These are phyloP conservation scores for Penicillium psychrosexuale DNA, from an alignment of 2,329 filamentous ascomycete genomes.

Conservation along the genomic window DNA sequence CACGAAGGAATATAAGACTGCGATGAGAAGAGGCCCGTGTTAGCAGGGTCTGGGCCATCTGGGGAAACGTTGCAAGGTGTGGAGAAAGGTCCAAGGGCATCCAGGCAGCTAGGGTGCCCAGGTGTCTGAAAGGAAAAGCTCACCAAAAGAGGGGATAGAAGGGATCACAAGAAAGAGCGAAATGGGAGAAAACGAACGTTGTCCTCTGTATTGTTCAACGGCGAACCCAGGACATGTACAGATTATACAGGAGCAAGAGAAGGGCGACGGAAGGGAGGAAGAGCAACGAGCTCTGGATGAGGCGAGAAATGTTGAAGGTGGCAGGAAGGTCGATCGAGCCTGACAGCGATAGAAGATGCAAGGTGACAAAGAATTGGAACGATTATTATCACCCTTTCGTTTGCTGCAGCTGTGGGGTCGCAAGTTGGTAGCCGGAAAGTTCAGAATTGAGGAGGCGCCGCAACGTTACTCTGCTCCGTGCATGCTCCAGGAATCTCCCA, in stretches of 20 bases:
- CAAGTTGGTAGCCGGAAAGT: constrained; percentile 26
- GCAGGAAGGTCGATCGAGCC: constrained; percentile 18
- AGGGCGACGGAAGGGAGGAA: constrained; percentile 27
- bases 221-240: constrained; percentile 30
- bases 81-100: background rate
- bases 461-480: constrained; percentile 42
- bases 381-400: constrained; percentile 32
- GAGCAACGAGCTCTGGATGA: constrained; percentile 16
- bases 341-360: constrained; percentile 27
- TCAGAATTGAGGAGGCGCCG: constrained; percentile 30
- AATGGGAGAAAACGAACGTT: constrained; percentile 13
- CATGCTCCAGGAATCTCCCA: constrained; percentile 42
- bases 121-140: constrained; percentile 11
- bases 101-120: background rate
- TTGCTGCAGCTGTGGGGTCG: constrained; percentile 26
- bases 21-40: constrained; percentile 12
- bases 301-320: constrained; percentile 26
- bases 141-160: constrained; percentile 24
- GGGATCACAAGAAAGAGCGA: constrained; percentile 19
- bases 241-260: constrained; percentile 29
- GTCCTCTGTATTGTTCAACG: constrained; percentile 19
- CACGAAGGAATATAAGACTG: constrained; percentile 29
- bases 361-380: constrained; percentile 34
- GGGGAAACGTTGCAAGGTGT: background rate
- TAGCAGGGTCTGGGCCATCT: constrained; percentile 10